Evolutionary conservation across 495 filamentous ascomycete genomes (phyloP).

Genomic region (Oidiodendron maius): DNA sequence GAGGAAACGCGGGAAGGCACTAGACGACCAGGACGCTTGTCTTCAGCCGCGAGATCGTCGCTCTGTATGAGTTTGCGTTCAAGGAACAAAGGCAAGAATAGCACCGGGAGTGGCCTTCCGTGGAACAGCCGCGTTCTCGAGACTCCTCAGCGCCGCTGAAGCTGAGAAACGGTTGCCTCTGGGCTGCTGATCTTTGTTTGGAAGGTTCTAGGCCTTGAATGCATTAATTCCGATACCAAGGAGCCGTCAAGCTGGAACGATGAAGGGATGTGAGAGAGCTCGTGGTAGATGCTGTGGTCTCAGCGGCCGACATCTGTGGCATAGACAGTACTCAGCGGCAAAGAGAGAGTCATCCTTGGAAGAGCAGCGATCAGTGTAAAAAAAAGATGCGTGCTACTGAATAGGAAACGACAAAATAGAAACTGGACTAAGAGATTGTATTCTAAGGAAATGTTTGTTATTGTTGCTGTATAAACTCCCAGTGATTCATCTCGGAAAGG

Average conservation of each 20-base stretch:
- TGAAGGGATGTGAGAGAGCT: neutral
- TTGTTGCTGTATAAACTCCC: no score
- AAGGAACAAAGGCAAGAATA: constrained; percentile 1
- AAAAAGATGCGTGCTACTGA: no score
- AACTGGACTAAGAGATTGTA: no score
- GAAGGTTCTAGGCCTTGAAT: neutral
- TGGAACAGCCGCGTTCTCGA: constrained; percentile 16
- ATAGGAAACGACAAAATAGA: no score
- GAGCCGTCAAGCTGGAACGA: neutral
- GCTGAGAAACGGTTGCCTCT: neutral
- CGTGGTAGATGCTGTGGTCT: no score
- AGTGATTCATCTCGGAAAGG: no score
- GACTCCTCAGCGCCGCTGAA: constrained; percentile 14
- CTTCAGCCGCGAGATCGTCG: constrained; percentile 14
- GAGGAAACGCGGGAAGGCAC: constrained; percentile 21
- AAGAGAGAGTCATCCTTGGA: no score
- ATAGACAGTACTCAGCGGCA: no score
- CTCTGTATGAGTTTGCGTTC: no score
- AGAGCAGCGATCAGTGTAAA: no score
- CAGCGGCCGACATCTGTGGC: no score
- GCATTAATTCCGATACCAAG: constrained; percentile 12
- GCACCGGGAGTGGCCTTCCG: constrained; percentile 4
- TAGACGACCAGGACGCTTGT: constrained; percentile 15
- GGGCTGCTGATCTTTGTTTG: neutral
- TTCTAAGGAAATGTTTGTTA: no score